Evolutionary conservation across 2,329 filamentous ascomycete genomes (phyloP).

Genomic region (Microsporum ferrugineum): DNA sequence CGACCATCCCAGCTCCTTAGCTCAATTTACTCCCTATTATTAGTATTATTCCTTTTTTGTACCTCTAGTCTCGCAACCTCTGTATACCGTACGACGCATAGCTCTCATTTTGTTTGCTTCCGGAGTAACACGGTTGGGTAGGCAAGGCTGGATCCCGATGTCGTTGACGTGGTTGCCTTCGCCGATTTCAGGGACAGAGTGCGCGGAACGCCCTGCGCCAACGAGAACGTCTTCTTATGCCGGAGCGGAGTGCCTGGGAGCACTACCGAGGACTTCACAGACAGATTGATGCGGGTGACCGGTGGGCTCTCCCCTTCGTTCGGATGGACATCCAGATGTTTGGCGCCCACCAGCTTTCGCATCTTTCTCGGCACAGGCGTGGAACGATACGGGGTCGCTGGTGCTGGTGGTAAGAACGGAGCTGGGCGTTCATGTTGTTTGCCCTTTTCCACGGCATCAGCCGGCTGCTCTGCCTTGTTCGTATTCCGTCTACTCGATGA

Average conservation of each 20-base stretch:
- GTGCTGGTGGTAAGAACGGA: slow-evolving; percentile 14
- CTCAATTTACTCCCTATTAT: not conserved
- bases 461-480: slow-evolving; percentile 16
- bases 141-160: not conserved
- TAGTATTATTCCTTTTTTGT: not conserved
- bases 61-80: not conserved
- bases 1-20: not conserved
- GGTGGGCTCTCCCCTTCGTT: not conserved
- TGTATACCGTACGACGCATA: not conserved
- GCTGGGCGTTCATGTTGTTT: not conserved
- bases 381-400: slow-evolving; percentile 18
- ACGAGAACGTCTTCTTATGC: not conserved
- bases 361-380: slow-evolving; percentile 10
- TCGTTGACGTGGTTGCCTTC: not conserved
- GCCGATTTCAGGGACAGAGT: not conserved
- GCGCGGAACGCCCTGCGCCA: not conserved
- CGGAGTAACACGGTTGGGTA: slow-evolving; percentile 1
- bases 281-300: not conserved
- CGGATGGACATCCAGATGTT: slow-evolving; percentile 1
- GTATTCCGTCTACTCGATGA: slow-evolving; percentile 18
- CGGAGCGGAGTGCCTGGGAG: not conserved
- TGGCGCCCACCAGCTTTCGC: slow-evolving; percentile 9
- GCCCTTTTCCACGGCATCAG: slow-evolving; percentile 11
- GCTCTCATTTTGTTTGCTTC: not conserved
- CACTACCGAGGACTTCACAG: not conserved